A percentile compares a stretch with the other conserved stretches of the same genome.
Conservation (phyloP, 192 early-diverging fungal species). For the Backusella parvicylindrica region DNA sequence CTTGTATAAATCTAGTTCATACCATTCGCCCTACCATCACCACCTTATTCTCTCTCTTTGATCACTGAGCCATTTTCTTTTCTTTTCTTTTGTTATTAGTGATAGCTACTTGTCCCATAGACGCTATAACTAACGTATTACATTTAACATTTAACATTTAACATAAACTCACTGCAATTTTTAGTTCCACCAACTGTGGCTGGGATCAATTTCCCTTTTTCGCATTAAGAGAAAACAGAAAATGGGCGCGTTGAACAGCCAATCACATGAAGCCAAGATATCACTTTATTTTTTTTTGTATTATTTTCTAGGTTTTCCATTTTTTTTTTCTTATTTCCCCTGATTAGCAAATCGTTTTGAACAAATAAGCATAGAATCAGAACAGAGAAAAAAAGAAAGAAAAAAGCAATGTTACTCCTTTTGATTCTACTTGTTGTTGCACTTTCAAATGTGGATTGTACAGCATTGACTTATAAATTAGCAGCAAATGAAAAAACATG, state of each 20-base stretch:
- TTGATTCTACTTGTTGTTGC: neutral
- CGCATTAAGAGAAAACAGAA: neutral
- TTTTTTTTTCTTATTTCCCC: neutral
- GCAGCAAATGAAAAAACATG: constrained; percentile 89
- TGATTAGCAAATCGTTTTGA: neutral
- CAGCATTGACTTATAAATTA: constrained; percentile 80
- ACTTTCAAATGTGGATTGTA: constrained; percentile 15
- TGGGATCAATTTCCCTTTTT: neutral
- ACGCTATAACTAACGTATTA: no score
- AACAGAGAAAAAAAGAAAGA: neutral
- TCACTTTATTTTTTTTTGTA: neutral
- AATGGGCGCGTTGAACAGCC: neutral
- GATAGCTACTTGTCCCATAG: no score
- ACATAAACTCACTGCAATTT: no score
- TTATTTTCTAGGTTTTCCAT: neutral
- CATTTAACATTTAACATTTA: no score
- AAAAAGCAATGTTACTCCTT: neutral
- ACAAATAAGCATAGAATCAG: neutral
- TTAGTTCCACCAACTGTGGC: neutral
- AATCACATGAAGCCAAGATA: neutral
- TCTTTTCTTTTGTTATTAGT: no score
- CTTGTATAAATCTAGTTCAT: no score
- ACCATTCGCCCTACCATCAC: no score
- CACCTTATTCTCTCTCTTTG: no score
- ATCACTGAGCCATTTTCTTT: no score